A percentile compares a stretch with the other conserved stretches of the same genome.
These are phyloP conservation scores for Jasminum sambac DNA, from an alignment of 257 asterid genomes.

Conservation along the genomic window DNA sequence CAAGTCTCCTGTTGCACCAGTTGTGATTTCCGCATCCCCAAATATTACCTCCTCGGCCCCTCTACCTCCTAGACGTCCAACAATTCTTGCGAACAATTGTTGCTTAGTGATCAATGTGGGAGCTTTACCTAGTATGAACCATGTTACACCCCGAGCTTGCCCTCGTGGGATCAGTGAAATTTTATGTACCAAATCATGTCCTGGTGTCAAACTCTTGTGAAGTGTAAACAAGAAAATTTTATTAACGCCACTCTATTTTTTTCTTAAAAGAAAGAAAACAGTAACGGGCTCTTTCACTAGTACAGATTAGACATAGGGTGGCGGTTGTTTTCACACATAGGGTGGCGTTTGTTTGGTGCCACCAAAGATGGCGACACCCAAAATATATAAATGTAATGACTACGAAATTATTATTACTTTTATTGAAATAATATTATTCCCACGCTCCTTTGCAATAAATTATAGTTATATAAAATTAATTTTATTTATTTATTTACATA, in stretches of 20 bases:
- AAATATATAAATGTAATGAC: too few relatives aligned
- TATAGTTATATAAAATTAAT: too few relatives aligned
- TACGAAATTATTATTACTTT: too few relatives aligned
- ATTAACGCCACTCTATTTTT: neutral
- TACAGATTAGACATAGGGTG: too few relatives aligned
- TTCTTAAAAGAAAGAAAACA: neutral
- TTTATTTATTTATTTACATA: too few relatives aligned
- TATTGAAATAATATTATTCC: neutral
- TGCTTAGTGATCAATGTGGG: constrained; percentile 51
- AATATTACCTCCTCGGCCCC: constrained; percentile 70
- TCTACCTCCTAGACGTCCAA: constrained; percentile 68
- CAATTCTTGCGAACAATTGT: constrained; percentile 69
- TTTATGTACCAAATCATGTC: constrained; percentile 67
- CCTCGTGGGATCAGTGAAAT: constrained; percentile 79
- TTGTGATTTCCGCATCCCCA: constrained; percentile 64
- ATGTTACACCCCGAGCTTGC: constrained; percentile 73
- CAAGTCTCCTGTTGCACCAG: constrained; percentile 70
- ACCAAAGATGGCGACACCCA: too few relatives aligned
- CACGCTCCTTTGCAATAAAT: too few relatives aligned
- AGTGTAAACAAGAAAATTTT: neutral
- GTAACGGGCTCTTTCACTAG: neutral
- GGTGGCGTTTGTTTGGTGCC: too few relatives aligned
- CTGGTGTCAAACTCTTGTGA: constrained; percentile 59
- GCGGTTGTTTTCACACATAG: too few relatives aligned
- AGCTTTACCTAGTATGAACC: constrained; percentile 61